A percentile compares a stretch with the other conserved stretches of the same genome.
Evolutionary conservation across 768 basidiomycete genomes (phyloP).

Genomic region (Termitomyces bulborhizus): DNA sequence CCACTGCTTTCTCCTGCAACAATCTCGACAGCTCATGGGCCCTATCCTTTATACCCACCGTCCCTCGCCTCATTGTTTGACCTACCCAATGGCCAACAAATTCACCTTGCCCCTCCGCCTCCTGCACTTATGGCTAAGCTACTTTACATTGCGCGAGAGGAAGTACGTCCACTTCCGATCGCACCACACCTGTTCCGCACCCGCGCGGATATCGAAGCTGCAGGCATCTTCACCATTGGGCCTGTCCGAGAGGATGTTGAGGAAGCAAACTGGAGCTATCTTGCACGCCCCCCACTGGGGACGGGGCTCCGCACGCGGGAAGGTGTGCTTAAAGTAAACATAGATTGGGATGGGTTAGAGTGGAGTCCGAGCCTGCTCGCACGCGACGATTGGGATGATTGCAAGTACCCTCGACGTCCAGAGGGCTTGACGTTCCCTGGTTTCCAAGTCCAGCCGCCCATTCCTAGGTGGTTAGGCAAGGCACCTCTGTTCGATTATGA

Average conservation of each 20-base stretch:
- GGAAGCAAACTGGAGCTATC: constrained; percentile 43
- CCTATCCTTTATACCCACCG: constrained; percentile 39
- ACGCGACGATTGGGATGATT: not conserved
- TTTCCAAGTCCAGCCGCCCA: not conserved
- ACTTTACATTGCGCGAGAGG: constrained; percentile 54
- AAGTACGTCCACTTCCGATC: constrained; percentile 36
- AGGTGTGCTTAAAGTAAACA: not conserved
- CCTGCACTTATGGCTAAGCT: constrained; percentile 54
- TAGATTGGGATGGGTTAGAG: not conserved
- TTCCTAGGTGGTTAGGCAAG: constrained; percentile 10
- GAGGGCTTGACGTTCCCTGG: not conserved
- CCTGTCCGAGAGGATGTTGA: constrained; percentile 56
- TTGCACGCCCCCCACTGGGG: constrained; percentile 20
- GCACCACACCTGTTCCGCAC: constrained; percentile 30
- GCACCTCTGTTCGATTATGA: constrained; percentile 3
- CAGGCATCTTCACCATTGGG: constrained; percentile 19
- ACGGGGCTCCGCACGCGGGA: constrained; percentile 1
- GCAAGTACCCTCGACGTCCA: constrained; percentile 1
- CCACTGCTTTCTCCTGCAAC: constrained; percentile 15
- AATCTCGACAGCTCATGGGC: constrained; percentile 31
- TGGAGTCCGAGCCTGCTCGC: not conserved
- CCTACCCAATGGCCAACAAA: constrained; percentile 22
- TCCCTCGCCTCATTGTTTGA: constrained; percentile 22
- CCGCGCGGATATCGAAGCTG: constrained; percentile 18
- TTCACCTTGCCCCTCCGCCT: constrained; percentile 32